phyloP scores from a whole-genome alignment of 345 rosid species.

The Pelargonium nanum region DNA sequence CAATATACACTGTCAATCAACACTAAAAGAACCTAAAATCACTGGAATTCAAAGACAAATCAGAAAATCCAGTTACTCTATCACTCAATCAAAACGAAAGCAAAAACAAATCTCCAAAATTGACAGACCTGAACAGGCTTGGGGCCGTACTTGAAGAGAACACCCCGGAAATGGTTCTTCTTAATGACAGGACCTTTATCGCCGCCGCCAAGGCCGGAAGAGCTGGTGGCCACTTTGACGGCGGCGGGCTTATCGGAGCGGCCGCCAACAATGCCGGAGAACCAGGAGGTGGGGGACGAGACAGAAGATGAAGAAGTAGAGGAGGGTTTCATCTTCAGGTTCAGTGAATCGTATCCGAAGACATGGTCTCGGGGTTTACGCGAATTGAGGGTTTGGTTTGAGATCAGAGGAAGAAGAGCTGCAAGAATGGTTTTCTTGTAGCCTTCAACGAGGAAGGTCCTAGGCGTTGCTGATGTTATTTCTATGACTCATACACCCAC shows the following conservation, averaged over 20 bases:
- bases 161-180: constrained; percentile 88
- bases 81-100: too few species aligned
- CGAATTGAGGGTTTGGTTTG: too few species aligned
- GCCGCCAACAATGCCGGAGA: constrained; percentile 71
- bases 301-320: background rate
- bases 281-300: constrained; percentile 31
- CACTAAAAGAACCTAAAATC: background rate
- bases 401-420: too few species aligned
- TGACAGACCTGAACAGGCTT: constrained; percentile 62
- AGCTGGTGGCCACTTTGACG: constrained; percentile 25
- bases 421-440: too few species aligned
- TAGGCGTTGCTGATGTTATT: too few species aligned
- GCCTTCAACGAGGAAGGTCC: too few species aligned
- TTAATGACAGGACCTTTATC: constrained; percentile 56
- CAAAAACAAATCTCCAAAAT: background rate
- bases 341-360: too few species aligned
- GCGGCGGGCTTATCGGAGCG: constrained; percentile 35
- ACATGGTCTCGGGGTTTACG: too few species aligned
- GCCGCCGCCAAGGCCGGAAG: constrained; percentile 20
- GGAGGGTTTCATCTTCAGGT: background rate
- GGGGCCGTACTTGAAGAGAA: constrained; percentile 85
- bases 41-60: background rate
- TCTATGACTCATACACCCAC: too few species aligned
- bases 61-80: too few species aligned
- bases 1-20: background rate